Base-by-base conservation (phyloP, 176 grass and related monocot species). In the Coix lacrymajobi region DNA sequence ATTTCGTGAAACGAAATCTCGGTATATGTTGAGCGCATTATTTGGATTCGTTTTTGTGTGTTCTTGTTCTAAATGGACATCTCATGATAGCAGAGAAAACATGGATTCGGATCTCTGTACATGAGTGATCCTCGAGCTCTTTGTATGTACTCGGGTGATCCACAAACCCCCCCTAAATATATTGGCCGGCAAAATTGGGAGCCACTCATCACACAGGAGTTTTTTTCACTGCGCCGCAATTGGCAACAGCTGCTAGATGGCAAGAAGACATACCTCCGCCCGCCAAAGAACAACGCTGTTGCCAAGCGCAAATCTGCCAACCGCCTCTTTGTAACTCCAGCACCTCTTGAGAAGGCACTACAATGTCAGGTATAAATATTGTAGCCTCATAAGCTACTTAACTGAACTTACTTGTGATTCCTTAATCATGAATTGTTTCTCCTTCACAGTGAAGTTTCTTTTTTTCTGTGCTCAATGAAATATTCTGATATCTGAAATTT, bases 221-320 rank as follows among this genome's bases (percentile, higher is more conserved):
- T 63, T 73, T n/a, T 83, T 48, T 62, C 56, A 49, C 13, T 34
- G 12, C 38, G 0, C 52, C 37, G 62, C 8, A 43, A 16, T 40
- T 82, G 48, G 80, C 28, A 19, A 7, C 17, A 25, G 38, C 30
- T 82, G 19, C 68, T 82, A 20, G 80, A 5, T 82, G 26, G 26
- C 79, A 15, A 43, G 52, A 73, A 28, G 60, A 73, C 67, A 24
- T 73, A 62, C 54, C 67, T 72, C 80, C 54, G 26, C n/a, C 37
- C 67, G 1, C 19, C 4, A 62, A 82, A 16, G 19, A 22, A 19
- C 11, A 29, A 45, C 28, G 2, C 8, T 63, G 69, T 62, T 22
- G 19, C 45, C 5, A 22, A 25, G 36, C 4, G 6, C 39, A 63
- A 16, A 20, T 43, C 15, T 57, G 68, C 5, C 10, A 5, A 13